Evolutionary conservation across 768 basidiomycete species (phyloP).

Genomic region (Agrocybe pediades): DNA sequence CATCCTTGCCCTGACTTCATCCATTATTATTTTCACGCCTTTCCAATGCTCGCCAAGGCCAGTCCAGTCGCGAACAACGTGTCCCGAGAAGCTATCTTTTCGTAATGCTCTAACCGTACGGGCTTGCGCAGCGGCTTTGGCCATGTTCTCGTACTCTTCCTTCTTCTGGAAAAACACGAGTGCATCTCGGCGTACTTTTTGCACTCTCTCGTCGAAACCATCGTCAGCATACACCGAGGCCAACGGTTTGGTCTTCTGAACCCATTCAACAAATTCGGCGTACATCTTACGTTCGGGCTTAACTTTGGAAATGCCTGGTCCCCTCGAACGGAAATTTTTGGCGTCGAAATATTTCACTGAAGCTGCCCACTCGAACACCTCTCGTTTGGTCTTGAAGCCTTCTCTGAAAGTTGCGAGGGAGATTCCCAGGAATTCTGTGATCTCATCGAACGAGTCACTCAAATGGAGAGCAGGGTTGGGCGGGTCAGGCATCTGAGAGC

Average conservation of each 20-base stretch:
- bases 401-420: slow-evolving; percentile 48
- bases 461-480: slow-evolving; percentile 52
- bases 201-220: slow-evolving; percentile 20
- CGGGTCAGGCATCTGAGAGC: slow-evolving; percentile 35
- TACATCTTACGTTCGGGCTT: slow-evolving; percentile 58
- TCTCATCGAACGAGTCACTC: slow-evolving; percentile 46
- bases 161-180: slow-evolving; percentile 53
- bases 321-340: slow-evolving; percentile 32
- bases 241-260: slow-evolving; percentile 18
- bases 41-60: slow-evolving; percentile 43
- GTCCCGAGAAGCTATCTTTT: slow-evolving; percentile 51
- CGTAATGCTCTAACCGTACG: slow-evolving; percentile 30
- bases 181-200: slow-evolving; percentile 42
- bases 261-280: slow-evolving; percentile 56
- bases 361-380: slow-evolving; percentile 60
- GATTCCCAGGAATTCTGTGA: slow-evolving; percentile 59
- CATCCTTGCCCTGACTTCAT: slow-evolving; percentile 42
- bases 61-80: slow-evolving; percentile 56
- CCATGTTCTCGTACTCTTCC: slow-evolving; percentile 44
- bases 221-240: slow-evolving; percentile 1
- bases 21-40: slow-evolving; percentile 54
- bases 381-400: slow-evolving; percentile 57
- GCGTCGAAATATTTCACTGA: slow-evolving; percentile 57
- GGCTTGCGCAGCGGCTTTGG: slow-evolving; percentile 23
- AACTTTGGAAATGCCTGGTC: slow-evolving; percentile 42